Evolutionary conservation across 768 basidiomycete genomes (phyloP).

Genomic region (Suillus brevipes): DNA sequence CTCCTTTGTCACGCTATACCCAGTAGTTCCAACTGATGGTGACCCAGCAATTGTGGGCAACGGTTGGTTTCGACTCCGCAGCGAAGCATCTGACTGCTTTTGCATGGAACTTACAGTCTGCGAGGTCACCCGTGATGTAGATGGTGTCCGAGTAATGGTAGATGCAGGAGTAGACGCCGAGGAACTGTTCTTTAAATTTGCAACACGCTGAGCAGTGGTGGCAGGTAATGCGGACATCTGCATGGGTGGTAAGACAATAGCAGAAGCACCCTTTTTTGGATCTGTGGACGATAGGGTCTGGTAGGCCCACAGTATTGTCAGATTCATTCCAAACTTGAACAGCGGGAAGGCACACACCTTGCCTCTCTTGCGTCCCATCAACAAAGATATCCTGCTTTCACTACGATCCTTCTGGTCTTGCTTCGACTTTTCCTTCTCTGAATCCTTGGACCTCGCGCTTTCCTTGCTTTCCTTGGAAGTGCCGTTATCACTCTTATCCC

Average conservation of each 20-base stretch:
- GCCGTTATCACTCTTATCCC: conserved; percentile 44
- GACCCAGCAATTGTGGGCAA: conserved; percentile 93
- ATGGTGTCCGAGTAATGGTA: conserved; percentile 42
- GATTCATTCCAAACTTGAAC: conserved; percentile 6
- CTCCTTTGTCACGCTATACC: conserved; percentile 53
- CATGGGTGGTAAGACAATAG: conserved; percentile 82
- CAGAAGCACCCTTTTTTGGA: conserved; percentile 68
- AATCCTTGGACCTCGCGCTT: conserved; percentile 40
- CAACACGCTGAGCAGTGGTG: conserved; percentile 81
- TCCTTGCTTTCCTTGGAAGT: conserved; percentile 54
- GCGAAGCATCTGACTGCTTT: conserved; percentile 81
- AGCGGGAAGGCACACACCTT: conserved; percentile 58
- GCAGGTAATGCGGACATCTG: conserved; percentile 85
- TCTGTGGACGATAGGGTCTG: conserved; percentile 86
- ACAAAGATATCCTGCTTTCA: conserved; percentile 83
- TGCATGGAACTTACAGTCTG: conserved; percentile 87
- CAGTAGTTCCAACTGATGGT: conserved; percentile 76
- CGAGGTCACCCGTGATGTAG: conserved; percentile 67
- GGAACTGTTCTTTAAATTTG: conserved; percentile 64
- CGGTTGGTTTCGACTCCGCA: conserved; percentile 65
- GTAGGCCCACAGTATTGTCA: background rate
- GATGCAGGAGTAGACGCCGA: conserved; percentile 43
- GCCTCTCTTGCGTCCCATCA: conserved; percentile 88
- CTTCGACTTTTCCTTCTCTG: conserved; percentile 56
- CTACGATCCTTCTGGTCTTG: conserved; percentile 84